Conservation (phyloP, 2,329 filamentous ascomycete species). For the Tolypocladium ophioglossoides region DNA sequence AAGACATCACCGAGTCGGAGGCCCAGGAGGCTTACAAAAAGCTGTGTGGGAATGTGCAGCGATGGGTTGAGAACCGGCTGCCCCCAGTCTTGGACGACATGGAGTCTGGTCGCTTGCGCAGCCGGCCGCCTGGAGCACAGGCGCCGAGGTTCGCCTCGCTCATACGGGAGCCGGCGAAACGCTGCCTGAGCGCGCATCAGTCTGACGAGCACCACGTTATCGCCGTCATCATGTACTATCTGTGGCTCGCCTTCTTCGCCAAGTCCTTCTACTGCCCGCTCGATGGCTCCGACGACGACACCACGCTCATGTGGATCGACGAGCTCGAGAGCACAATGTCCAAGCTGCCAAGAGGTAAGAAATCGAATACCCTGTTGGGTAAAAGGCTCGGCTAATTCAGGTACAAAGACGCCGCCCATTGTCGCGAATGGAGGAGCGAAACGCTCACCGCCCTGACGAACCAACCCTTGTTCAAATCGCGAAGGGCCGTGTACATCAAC, state of each 20-base stretch:
- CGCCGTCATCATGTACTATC: conserved; percentile 25
- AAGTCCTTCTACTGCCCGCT: conserved; percentile 26
- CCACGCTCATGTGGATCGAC: conserved; percentile 21
- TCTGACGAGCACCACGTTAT: conserved; percentile 25
- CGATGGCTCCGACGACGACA: conserved; percentile 18
- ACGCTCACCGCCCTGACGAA: conserved; percentile 22
- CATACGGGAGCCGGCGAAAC: conserved; percentile 23
- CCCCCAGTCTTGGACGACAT: conserved; percentile 20
- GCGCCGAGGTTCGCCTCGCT: conserved; percentile 20
- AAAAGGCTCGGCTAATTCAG: not conserved
- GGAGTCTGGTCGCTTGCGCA: conserved; percentile 14
- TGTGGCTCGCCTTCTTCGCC: conserved; percentile 22
- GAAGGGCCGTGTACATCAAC: conserved; percentile 16
- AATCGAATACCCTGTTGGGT: not conserved
- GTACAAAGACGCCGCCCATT: conserved; percentile 19
- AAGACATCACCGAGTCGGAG: conserved; percentile 24
- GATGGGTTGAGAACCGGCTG: conserved; percentile 25
- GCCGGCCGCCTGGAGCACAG: conserved; percentile 13
- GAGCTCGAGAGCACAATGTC: conserved; percentile 21
- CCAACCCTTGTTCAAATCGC: conserved; percentile 19
- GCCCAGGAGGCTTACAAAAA: conserved; percentile 22
- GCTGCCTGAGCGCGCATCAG: conserved; percentile 17
- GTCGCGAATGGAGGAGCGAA: conserved; percentile 26
- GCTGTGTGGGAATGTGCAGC: conserved; percentile 21
- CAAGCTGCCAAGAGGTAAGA: conserved; percentile 21